Base-by-base conservation (phyloP, 2,329 filamentous ascomycete genomes). In the Hymenoscyphus salicellus region DNA sequence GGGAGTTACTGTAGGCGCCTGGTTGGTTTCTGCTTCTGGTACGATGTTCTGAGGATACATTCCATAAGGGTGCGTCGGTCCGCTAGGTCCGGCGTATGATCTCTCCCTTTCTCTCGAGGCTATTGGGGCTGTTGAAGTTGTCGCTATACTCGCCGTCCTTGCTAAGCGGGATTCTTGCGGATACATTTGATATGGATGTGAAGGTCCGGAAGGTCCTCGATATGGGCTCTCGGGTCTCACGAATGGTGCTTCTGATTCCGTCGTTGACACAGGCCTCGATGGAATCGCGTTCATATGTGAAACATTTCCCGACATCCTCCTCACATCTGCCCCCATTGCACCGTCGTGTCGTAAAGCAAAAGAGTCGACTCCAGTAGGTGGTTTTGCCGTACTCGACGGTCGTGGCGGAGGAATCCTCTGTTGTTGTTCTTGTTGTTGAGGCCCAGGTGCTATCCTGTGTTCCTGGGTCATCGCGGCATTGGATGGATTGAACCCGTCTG, bases 131-230 rank as follows among this genome's bases (percentile, higher is more conserved):
- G 91, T 93, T 7, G 90, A 88, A 16, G 87, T 85, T 23, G 91
- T 92, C n/a, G 86, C 84, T 43, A 89, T 80, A 73, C 91, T 93
- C 28, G 84, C 80, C 8, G 86, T 84, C 63, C 79, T 76, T 49
- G 74, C 74, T 49, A 77, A 59, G 63, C 77, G 73, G 43, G 91
- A 91, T 70, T 88, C 92, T 74, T 97, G 93, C 1, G 90, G 84
- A 72, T 97, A 97, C 82, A 97, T 86, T 52, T 84, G 85, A 75
- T 97, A 97, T 1, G 92, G 92, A 74, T 97, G 93, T 62, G 91
- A 86, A 7, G 93, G 93, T 2, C 86, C 86, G 58, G 82, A 83
- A 5, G 85, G 81, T 11, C 86, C 84, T 36, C 81, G 81, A 69
- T 89, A 86, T 2, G 88, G 83, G 67, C 79, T 84, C 75, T 84